Conservation (phyloP, 768 basidiomycete genomes). For the Pulveroboletus frians region DNA sequence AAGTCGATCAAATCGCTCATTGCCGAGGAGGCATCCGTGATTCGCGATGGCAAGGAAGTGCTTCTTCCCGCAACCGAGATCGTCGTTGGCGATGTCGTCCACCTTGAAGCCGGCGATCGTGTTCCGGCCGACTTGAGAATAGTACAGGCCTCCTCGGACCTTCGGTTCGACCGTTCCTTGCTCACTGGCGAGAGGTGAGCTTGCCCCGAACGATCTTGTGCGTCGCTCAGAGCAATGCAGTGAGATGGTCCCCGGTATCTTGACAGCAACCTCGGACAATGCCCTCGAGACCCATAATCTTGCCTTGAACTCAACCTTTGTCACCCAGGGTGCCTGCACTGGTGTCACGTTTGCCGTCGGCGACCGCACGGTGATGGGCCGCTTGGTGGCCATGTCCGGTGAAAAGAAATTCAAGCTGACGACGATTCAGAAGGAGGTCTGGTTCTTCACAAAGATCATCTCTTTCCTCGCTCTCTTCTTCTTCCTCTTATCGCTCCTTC, state of each 20-base stretch:
- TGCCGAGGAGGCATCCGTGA: slow-evolving; percentile 52
- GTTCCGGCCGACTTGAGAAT: slow-evolving; percentile 58
- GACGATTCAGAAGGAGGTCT: slow-evolving; percentile 43
- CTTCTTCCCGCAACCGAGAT: slow-evolving; percentile 51
- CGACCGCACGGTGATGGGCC: slow-evolving; percentile 45
- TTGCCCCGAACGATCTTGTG: slow-evolving; percentile 1
- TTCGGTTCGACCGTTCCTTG: slow-evolving; percentile 49
- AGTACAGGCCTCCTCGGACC: slow-evolving; percentile 45
- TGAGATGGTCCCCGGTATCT: slow-evolving; percentile 41
- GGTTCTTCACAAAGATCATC: slow-evolving; percentile 51
- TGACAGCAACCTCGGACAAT: slow-evolving; percentile 45
- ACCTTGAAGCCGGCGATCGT: slow-evolving; percentile 51
- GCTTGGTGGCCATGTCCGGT: slow-evolving; percentile 50
- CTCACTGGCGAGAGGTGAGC: slow-evolving; percentile 45
- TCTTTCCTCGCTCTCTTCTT: slow-evolving; percentile 36
- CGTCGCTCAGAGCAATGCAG: slow-evolving; percentile 13
- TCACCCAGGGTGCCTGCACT: slow-evolving; percentile 38
- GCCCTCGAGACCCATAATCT: slow-evolving; percentile 44
- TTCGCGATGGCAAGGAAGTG: slow-evolving; percentile 45
- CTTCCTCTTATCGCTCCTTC: slow-evolving; percentile 38
- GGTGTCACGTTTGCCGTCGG: slow-evolving; percentile 42
- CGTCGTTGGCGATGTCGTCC: slow-evolving; percentile 52
- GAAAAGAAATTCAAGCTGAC: slow-evolving; percentile 43
- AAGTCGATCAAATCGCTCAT: slow-evolving; percentile 55
- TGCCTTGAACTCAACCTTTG: slow-evolving; percentile 43